Conservation (phyloP, 1,284 basidiomycete species). For the Microbotryomycetes sp. region DNA sequence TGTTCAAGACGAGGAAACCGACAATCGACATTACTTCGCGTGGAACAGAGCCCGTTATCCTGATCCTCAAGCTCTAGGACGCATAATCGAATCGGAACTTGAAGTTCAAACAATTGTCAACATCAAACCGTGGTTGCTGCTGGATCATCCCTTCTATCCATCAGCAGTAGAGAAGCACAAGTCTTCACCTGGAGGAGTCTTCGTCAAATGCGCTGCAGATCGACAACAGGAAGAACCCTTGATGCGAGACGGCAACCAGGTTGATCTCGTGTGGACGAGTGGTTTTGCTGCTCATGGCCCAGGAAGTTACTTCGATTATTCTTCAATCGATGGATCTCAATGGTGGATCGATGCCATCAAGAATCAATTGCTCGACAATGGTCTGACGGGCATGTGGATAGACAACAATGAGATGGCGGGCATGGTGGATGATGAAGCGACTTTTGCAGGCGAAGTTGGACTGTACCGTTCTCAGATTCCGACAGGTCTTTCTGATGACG, state of each 20-base stretch:
- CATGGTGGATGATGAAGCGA: slow-evolving; percentile 27
- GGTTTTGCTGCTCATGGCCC: slow-evolving; percentile 2
- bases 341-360: slow-evolving; percentile 20
- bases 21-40: slow-evolving; percentile 23
- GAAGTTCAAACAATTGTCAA: slow-evolving; percentile 30
- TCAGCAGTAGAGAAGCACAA: slow-evolving; percentile 1
- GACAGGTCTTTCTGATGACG: neutral
- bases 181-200: neutral
- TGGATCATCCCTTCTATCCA: slow-evolving; percentile 18
- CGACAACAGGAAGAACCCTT: neutral
- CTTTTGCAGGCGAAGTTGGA: slow-evolving; percentile 14
- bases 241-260: slow-evolving; percentile 1
- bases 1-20: slow-evolving; percentile 1
- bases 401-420: slow-evolving; percentile 34
- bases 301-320: slow-evolving; percentile 12
- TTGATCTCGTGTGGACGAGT: neutral
- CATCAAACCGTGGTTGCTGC: slow-evolving; percentile 31
- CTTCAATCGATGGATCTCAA: slow-evolving; percentile 1
- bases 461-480: slow-evolving; percentile 4
- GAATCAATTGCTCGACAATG: slow-evolving; percentile 14
- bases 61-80: slow-evolving; percentile 15
- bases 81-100: slow-evolving; percentile 13
- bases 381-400: slow-evolving; percentile 32
- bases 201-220: slow-evolving; percentile 22
- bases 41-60: slow-evolving; percentile 24